Conservation (phyloP, 2,329 filamentous ascomycete species). For the Bipolaris bicolor region DNA sequence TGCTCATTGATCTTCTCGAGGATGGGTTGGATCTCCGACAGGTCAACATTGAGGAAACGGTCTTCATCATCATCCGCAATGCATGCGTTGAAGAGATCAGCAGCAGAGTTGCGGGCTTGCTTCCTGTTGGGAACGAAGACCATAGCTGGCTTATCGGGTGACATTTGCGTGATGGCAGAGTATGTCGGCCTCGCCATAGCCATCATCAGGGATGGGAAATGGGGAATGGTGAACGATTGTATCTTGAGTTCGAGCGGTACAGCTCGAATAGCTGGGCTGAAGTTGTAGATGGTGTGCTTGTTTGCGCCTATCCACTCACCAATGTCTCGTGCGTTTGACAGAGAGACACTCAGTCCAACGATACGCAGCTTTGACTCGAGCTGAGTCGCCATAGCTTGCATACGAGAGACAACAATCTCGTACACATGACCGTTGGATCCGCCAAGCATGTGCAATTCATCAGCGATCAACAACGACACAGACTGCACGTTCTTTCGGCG, state of each 20-base stretch:
- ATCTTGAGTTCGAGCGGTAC: conserved; percentile 92
- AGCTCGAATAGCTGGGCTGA: conserved; percentile 88
- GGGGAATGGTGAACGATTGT: conserved; percentile 92
- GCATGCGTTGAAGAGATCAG: conserved; percentile 86
- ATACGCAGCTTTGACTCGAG: conserved; percentile 85
- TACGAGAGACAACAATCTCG: conserved; percentile 95
- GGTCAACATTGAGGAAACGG: conserved; percentile 85
- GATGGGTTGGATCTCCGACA: conserved; percentile 80
- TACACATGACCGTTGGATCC: conserved; percentile 87
- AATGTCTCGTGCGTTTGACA: conserved; percentile 91
- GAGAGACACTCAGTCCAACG: conserved; percentile 85
- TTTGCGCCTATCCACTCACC: conserved; percentile 98
- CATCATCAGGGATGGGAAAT: conserved; percentile 97
- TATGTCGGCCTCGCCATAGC: conserved; percentile 97
- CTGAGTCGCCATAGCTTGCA: conserved; percentile 93
- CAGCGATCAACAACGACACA: conserved; percentile 89
- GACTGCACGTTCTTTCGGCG: conserved; percentile 92
- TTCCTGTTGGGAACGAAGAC: conserved; percentile 93
- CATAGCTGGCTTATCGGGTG: conserved; percentile 85
- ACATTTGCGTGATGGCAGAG: conserved; percentile 84
- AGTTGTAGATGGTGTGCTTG: conserved; percentile 99
- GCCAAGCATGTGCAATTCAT: conserved; percentile 92
- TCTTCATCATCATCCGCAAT: conserved; percentile 90
- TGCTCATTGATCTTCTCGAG: conserved; percentile 84
- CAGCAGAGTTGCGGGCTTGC: conserved; percentile 84